These are phyloP conservation scores for Wolfiporia cocos DNA, from an alignment of 1,284 basidiomycete species.

Conservation along the genomic window DNA sequence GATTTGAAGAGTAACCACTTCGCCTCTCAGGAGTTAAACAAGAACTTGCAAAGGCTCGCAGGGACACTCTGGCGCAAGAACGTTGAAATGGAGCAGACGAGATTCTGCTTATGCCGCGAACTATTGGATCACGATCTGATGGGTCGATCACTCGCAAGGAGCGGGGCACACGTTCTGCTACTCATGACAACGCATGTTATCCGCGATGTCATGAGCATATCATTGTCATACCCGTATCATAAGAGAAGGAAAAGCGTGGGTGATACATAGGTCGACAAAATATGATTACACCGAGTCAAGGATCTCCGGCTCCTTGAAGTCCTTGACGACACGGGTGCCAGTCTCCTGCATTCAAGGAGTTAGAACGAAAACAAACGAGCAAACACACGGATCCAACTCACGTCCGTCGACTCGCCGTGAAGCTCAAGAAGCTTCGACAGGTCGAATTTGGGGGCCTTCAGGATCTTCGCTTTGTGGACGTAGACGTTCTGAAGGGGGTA, in stretches of 20 bases:
- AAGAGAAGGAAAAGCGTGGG: constrained; percentile 30
- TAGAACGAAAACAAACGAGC: constrained; percentile 4
- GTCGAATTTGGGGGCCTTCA: constrained; percentile 98
- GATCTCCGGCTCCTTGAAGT: constrained; percentile 91
- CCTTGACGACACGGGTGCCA: constrained; percentile 81
- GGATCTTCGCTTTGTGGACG: constrained; percentile 96
- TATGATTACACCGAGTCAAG: constrained; percentile 72
- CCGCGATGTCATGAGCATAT: constrained; percentile 29
- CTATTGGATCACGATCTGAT: too few relatives aligned
- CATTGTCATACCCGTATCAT: constrained; percentile 34
- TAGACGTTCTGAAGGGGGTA: constrained; percentile 99
- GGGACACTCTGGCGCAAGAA: too few relatives aligned
- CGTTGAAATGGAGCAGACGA: too few relatives aligned
- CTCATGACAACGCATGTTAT: too few relatives aligned
- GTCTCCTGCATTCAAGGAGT: constrained; percentile 58
- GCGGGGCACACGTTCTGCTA: too few relatives aligned
- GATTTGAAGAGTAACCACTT: too few relatives aligned
- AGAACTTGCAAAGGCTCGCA: too few relatives aligned
- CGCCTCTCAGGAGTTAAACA: too few relatives aligned
- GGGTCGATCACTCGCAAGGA: too few relatives aligned
- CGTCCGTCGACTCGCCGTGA: constrained; percentile 91
- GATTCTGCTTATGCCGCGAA: too few relatives aligned
- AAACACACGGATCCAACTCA: constrained; percentile 35
- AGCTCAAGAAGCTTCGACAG: constrained; percentile 92
- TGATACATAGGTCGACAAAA: constrained; percentile 35